These are phyloP conservation scores for Trichoderma polysporum DNA, from an alignment of 2,329 filamentous ascomycete species.

Conservation along the genomic window DNA sequence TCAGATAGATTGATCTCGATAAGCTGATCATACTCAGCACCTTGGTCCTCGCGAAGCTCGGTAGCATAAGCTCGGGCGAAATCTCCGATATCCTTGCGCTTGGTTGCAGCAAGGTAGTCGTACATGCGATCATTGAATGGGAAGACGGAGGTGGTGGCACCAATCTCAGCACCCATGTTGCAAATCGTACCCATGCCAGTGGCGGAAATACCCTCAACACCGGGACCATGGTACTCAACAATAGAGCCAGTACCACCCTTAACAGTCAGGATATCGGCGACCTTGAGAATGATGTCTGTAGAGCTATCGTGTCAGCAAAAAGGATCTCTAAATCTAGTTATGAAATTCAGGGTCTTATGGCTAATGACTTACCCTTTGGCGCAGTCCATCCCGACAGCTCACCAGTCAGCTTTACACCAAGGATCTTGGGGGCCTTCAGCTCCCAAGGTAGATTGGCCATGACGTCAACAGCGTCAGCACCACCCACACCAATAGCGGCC, in stretches of 20 bases:
- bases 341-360: not conserved
- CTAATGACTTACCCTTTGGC: conserved; percentile 70
- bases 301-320: not conserved
- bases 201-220: conserved; percentile 69
- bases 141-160: conserved; percentile 91
- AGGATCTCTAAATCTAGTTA: not conserved
- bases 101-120: conserved; percentile 90
- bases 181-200: conserved; percentile 86
- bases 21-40: conserved; percentile 91
- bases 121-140: conserved; percentile 98
- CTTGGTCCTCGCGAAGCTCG: conserved; percentile 83
- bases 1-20: conserved; percentile 94
- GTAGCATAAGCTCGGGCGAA: conserved; percentile 81
- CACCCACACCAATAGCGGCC: conserved; percentile 92
- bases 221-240: conserved; percentile 73
- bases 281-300: conserved; percentile 91
- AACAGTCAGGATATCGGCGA: conserved; percentile 93
- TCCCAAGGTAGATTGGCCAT: conserved; percentile 98
- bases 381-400: conserved; percentile 86
- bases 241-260: conserved; percentile 97
- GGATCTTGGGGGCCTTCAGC: conserved; percentile 94
- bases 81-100: conserved; percentile 86
- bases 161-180: conserved; percentile 72
- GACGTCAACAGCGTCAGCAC: conserved; percentile 97
- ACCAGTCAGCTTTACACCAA: conserved; percentile 94